These are phyloP conservation scores for Mycosphaerella arachidis DNA, from an alignment of 2,329 filamentous ascomycete genomes.

Conservation along the genomic window DNA sequence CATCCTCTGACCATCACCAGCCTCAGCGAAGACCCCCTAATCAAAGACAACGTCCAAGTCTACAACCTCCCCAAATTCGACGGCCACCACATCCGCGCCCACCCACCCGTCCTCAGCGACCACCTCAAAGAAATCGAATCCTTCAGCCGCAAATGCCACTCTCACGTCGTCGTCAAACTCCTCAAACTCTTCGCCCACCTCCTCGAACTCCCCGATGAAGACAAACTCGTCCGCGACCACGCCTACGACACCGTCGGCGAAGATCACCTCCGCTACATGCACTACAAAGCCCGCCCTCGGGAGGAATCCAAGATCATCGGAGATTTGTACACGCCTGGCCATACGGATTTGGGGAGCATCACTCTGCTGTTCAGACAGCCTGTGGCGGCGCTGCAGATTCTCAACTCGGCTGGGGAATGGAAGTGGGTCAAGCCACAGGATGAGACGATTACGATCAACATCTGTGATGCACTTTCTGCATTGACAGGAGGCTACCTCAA, in stretches of 20 bases:
- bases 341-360: slow-evolving; percentile 40
- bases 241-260: slow-evolving; percentile 56
- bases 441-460: slow-evolving; percentile 39
- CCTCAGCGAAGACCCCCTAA: neutral
- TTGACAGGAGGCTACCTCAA: slow-evolving; percentile 44
- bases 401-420: slow-evolving; percentile 35
- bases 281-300: slow-evolving; percentile 23
- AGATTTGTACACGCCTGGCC: slow-evolving; percentile 29
- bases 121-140: slow-evolving; percentile 52
- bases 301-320: slow-evolving; percentile 20
- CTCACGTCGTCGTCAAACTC: slow-evolving; percentile 53
- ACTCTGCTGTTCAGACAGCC: slow-evolving; percentile 41
- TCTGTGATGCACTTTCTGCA: slow-evolving; percentile 37
- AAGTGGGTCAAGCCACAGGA: slow-evolving; percentile 39
- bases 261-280: slow-evolving; percentile 51
- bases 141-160: slow-evolving; percentile 49
- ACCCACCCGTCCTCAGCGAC: slow-evolving; percentile 37
- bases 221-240: slow-evolving; percentile 53
- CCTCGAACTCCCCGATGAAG: slow-evolving; percentile 56
- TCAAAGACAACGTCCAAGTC: slow-evolving; percentile 53
- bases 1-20: neutral
- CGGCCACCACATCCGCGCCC: slow-evolving; percentile 19
- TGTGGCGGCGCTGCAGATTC: slow-evolving; percentile 39
- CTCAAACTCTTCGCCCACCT: slow-evolving; percentile 58
- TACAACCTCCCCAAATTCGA: slow-evolving; percentile 56